These are phyloP conservation scores for Graphilbum ipis-grandicollis DNA, from an alignment of 2,329 filamentous ascomycete genomes.

Conservation along the genomic window DNA sequence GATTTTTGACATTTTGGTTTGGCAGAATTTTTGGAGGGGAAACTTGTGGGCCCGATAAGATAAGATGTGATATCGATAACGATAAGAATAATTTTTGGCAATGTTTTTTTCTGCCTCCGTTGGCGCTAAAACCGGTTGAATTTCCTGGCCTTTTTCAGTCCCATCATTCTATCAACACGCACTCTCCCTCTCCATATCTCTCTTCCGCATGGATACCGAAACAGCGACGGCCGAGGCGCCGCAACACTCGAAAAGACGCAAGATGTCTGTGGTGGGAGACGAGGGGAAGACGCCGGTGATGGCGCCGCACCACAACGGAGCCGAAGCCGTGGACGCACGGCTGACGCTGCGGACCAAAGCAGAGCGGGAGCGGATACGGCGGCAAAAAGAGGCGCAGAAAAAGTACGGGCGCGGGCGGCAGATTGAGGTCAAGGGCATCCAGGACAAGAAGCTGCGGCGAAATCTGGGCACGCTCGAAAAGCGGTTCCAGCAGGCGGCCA, in stretches of 20 bases:
- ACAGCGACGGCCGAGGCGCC: neutral
- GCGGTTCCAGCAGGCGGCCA: slow-evolving; percentile 64
- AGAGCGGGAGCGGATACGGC: slow-evolving; percentile 32
- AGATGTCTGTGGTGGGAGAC: neutral
- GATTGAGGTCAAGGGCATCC: slow-evolving; percentile 48
- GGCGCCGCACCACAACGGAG: slow-evolving; percentile 25
- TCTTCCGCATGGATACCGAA: neutral
- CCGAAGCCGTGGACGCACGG: slow-evolving; percentile 29
- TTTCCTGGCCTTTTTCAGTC: neutral
- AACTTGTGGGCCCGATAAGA: neutral
- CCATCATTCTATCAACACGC: no score
- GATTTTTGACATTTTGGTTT: no score
- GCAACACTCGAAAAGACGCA: slow-evolving; percentile 3
- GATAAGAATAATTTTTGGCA: slow-evolving; percentile 1
- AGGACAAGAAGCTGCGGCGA: slow-evolving; percentile 76
- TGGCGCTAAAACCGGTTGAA: neutral
- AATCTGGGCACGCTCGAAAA: slow-evolving; percentile 64
- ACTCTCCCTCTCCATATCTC: neutral
- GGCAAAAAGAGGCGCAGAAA: slow-evolving; percentile 46
- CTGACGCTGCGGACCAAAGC: slow-evolving; percentile 33
- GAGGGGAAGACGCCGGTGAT: neutral
- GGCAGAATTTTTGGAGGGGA: no score
- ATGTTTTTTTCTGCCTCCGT: slow-evolving; percentile 1
- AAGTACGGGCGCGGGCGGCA: slow-evolving; percentile 71
- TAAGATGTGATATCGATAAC: slow-evolving; percentile 1